A percentile compares a stretch with the other conserved stretches of the same genome.
Evolutionary conservation across 805 yeast species (phyloP).

Genomic region (Ogataea populi-albae): DNA sequence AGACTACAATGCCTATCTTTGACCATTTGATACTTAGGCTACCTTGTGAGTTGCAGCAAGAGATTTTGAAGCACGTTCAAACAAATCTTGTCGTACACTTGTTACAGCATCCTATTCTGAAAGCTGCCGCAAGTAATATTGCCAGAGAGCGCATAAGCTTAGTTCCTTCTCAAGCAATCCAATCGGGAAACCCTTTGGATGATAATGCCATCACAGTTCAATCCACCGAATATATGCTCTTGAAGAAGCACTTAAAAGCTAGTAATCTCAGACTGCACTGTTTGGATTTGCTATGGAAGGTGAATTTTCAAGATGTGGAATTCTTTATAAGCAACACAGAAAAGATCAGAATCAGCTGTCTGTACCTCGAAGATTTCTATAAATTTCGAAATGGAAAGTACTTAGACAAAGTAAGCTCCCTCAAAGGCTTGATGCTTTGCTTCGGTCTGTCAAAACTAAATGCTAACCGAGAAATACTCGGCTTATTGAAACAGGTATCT

Average conservation of each 20-base stretch:
- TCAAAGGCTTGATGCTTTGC: conserved; percentile 17
- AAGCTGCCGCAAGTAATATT: conserved; percentile 12
- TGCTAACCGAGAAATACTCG: conserved; percentile 13
- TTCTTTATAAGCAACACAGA: conserved; percentile 12
- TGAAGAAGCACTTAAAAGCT: conserved; percentile 6
- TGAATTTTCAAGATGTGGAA: conserved; percentile 12
- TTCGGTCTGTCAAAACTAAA: conserved; percentile 19
- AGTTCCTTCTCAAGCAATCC: conserved; percentile 11
- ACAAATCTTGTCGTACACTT: conserved; percentile 6
- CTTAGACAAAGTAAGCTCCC: conserved; percentile 11
- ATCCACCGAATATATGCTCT: conserved; percentile 8
- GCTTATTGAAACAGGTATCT: conserved; percentile 11
- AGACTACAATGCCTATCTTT: no score
- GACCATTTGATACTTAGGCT: conserved; percentile 6
- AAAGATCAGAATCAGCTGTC: conserved; percentile 16
- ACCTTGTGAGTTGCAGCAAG: conserved; percentile 18
- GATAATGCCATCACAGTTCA: conserved; percentile 9
- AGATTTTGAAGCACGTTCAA: conserved; percentile 9
- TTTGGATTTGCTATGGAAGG: conserved; percentile 17
- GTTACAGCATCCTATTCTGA: conserved; percentile 6
- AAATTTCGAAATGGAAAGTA: conserved; percentile 11
- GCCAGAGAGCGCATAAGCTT: conserved; percentile 10
- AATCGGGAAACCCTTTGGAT: conserved; percentile 5
- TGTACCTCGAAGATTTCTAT: conserved; percentile 16
- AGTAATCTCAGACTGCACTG: conserved; percentile 1